Conservation (phyloP, 768 basidiomycete species). For the Pleurotus sapidus region DNA sequence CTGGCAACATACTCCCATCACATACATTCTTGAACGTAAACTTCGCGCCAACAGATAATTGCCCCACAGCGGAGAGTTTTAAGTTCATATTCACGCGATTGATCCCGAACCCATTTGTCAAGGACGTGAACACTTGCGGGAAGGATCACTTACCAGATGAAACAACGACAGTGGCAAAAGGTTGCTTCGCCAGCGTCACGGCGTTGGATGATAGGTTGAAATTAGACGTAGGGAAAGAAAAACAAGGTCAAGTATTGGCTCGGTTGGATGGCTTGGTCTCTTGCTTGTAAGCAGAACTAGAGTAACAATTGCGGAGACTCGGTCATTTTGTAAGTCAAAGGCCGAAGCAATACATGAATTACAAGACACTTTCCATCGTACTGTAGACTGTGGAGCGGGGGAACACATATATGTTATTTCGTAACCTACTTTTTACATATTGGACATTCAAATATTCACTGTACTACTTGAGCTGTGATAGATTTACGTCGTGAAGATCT, state of each 20-base stretch:
- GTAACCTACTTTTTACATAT: no score
- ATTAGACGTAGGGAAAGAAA: slow-evolving; percentile 1
- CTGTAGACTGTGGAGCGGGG: no score
- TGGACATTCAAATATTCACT: no score
- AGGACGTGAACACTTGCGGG: slow-evolving; percentile 7
- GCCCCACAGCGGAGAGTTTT: slow-evolving; percentile 1
- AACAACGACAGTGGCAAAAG: background rate
- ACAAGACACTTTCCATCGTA: no score
- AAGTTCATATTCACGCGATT: slow-evolving; percentile 1
- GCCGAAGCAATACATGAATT: no score
- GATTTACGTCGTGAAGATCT: no score
- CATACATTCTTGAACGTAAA: slow-evolving; percentile 6
- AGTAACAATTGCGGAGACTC: no score
- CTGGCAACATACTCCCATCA: background rate
- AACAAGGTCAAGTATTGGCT: slow-evolving; percentile 1
- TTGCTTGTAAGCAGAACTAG: background rate
- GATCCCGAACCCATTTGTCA: slow-evolving; percentile 5
- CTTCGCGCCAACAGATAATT: background rate
- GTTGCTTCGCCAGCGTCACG: slow-evolving; percentile 4
- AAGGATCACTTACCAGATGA: background rate
- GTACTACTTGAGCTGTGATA: no score
- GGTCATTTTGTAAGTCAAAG: no score
- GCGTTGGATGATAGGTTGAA: background rate
- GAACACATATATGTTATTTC: no score
- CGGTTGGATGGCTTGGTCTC: background rate